These are phyloP conservation scores for Alternaria viburni DNA, from an alignment of 2,329 filamentous ascomycete species.

Conservation along the genomic window DNA sequence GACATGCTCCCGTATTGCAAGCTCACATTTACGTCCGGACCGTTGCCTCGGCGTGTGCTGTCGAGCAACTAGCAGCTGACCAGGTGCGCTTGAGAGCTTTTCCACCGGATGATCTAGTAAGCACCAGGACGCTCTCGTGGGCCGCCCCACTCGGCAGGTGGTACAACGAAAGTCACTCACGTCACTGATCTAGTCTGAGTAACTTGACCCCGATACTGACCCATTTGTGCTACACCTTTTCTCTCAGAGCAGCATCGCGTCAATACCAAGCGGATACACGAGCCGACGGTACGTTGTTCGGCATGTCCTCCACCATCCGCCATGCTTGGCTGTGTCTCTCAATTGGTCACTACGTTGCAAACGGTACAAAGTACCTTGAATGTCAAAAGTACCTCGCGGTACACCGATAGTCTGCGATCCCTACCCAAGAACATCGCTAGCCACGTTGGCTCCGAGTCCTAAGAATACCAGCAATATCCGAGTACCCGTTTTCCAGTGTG, in stretches of 20 bases:
- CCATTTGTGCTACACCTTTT: slow-evolving; percentile 1
- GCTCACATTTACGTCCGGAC: slow-evolving; percentile 1
- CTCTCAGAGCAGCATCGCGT: slow-evolving; percentile 1
- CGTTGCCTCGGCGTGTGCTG: slow-evolving; percentile 9
- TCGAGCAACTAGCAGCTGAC: not conserved
- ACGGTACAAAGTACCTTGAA: not conserved
- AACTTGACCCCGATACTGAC: slow-evolving; percentile 5
- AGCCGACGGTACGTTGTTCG: slow-evolving; percentile 5
- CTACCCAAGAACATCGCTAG: not conserved
- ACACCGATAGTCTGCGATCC: not conserved
- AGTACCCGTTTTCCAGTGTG: not conserved
- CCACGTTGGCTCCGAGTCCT: not conserved
- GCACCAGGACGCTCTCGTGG: slow-evolving; percentile 5
- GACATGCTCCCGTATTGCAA: slow-evolving; percentile 2
- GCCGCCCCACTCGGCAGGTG: slow-evolving; percentile 10
- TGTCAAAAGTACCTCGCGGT: not conserved
- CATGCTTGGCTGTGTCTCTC: not conserved
- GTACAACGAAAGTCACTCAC: slow-evolving; percentile 14
- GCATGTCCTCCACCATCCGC: not conserved
- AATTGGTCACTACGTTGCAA: not conserved
- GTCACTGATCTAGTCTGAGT: slow-evolving; percentile 7
- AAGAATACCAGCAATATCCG: not conserved
- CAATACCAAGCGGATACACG: slow-evolving; percentile 9
- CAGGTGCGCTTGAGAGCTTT: slow-evolving; percentile 3
- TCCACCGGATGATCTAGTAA: slow-evolving; percentile 11